These are phyloP conservation scores for Lactarius sp. DNA, from an alignment of 768 basidiomycete genomes.

Conservation along the genomic window DNA sequence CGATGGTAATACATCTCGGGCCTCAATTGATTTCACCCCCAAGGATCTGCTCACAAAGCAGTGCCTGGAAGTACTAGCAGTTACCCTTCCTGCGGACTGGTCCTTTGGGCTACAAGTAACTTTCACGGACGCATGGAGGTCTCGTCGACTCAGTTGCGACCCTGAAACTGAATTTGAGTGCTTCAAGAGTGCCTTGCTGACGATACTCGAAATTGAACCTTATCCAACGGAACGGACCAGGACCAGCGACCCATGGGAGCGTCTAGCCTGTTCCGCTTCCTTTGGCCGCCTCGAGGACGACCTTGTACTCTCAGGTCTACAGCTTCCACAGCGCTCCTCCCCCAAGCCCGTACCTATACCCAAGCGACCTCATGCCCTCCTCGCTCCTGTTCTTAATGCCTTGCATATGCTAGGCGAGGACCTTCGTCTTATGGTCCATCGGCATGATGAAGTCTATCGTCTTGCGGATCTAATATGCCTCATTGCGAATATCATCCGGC, in stretches of 20 bases:
- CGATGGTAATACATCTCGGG: constrained; percentile 44
- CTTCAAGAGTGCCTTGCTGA: constrained; percentile 48
- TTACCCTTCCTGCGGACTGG: constrained; percentile 50
- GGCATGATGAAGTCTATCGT: constrained; percentile 49
- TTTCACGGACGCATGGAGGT: constrained; percentile 58
- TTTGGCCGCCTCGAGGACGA: constrained; percentile 54
- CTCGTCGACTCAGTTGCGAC: constrained; percentile 38
- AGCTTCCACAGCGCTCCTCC: constrained; percentile 30
- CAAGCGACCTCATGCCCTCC: constrained; percentile 39
- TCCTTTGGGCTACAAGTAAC: constrained; percentile 51
- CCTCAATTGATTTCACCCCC: constrained; percentile 52
- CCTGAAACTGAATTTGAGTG: constrained; percentile 53
- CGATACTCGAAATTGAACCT: constrained; percentile 39
- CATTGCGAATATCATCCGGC: constrained; percentile 57
- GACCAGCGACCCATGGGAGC: constrained; percentile 41
- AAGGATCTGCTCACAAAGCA: constrained; percentile 51
- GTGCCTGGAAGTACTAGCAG: constrained; percentile 58
- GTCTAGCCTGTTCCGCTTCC: constrained; percentile 42
- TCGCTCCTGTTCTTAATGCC: constrained; percentile 61
- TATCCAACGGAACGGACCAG: background rate
- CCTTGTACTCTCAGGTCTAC: constrained; percentile 46
- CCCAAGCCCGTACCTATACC: background rate
- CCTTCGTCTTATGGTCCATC: constrained; percentile 51
- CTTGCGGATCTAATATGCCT: constrained; percentile 62
- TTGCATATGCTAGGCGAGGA: constrained; percentile 79